Evolutionary conservation across 495 filamentous ascomycete genomes (phyloP).

Genomic region (Rusavskia elegans): DNA sequence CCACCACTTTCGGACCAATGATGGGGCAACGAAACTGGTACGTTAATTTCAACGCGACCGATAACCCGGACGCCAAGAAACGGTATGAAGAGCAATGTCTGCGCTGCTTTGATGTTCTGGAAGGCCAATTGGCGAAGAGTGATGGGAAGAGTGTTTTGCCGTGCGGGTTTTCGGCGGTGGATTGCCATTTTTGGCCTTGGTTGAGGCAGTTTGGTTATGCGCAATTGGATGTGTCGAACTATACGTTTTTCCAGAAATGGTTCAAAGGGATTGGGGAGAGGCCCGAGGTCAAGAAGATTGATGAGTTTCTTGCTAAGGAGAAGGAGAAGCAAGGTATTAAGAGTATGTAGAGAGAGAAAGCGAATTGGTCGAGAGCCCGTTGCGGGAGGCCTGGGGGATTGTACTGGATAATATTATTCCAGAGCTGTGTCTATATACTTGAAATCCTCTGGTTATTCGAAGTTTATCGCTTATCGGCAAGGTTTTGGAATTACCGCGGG

Average conservation of each 20-base stretch:
- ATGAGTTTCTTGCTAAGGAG: conserved; percentile 1
- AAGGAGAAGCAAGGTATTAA: neutral
- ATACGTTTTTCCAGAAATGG: conserved; percentile 42
- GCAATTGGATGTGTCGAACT: conserved; percentile 24
- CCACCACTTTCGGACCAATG: conserved; percentile 27
- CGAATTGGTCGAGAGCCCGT: too few species aligned
- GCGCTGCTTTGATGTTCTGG: conserved; percentile 26
- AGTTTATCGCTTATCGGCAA: too few species aligned
- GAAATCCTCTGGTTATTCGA: too few species aligned
- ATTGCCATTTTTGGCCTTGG: conserved; percentile 32
- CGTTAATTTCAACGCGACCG: conserved; percentile 14
- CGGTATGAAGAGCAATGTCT: conserved; percentile 24
- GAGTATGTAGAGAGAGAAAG: too few species aligned
- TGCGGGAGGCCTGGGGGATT: too few species aligned
- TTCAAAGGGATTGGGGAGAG: conserved; percentile 40
- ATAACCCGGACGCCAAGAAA: conserved; percentile 25
- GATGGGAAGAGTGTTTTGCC: conserved; percentile 22
- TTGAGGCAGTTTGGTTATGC: conserved; percentile 23
- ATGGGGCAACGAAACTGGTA: conserved; percentile 29
- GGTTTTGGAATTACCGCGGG: too few species aligned
- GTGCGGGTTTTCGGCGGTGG: conserved; percentile 21
- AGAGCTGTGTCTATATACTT: too few species aligned
- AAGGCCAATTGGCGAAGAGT: conserved; percentile 24
- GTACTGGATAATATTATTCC: too few species aligned
- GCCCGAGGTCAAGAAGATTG: conserved; percentile 38